Conservation (phyloP, 2,329 filamentous ascomycete genomes). For the Fusarium sp. region DNA sequence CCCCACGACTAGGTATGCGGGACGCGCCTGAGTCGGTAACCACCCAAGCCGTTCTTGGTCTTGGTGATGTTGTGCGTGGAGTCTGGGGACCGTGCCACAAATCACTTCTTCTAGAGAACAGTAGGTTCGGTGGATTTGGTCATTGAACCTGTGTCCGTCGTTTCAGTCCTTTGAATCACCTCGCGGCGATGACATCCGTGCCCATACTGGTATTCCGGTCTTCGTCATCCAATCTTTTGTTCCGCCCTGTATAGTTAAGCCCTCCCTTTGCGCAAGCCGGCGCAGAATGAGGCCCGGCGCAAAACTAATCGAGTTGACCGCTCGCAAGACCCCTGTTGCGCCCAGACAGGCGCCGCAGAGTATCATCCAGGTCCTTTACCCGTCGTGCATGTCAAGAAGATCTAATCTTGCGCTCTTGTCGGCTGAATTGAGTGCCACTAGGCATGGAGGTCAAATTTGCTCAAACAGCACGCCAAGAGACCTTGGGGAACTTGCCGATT, state of each 20-base stretch:
- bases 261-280: neutral
- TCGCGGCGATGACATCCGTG: constrained; percentile 4
- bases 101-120: constrained; percentile 5
- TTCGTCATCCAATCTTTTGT: neutral
- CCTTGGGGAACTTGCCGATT: neutral
- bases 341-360: constrained; percentile 4
- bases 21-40: constrained; percentile 32
- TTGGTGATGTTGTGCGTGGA: constrained; percentile 2
- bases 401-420: constrained; percentile 1
- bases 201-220: neutral
- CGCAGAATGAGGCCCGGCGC: neutral
- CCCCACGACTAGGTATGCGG: constrained; percentile 18
- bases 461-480: neutral
- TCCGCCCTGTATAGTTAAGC: neutral
- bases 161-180: constrained; percentile 24
- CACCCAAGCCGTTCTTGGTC: neutral
- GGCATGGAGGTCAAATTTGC: neutral
- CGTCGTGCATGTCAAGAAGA: neutral
- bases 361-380: constrained; percentile 7
- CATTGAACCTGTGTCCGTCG: constrained; percentile 12
- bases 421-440: neutral
- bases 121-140: constrained; percentile 3
- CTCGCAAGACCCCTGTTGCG: constrained; percentile 1
- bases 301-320: constrained; percentile 7
- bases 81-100: constrained; percentile 17